phyloP scores from a whole-genome alignment of 257 asterid species.

The Solanum tacnaense region DNA sequence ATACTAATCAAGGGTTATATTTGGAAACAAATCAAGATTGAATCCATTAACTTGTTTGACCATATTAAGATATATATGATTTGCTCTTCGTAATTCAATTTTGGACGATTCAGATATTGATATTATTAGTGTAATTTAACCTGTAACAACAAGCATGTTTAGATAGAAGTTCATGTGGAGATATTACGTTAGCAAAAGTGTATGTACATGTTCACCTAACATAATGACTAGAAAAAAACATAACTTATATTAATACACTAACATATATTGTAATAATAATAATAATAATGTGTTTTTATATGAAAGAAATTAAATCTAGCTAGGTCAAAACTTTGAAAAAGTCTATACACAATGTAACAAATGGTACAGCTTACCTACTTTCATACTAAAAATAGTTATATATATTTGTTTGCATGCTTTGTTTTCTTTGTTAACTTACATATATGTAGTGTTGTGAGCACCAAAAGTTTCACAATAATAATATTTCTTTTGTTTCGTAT shows the following conservation, averaged over 20 bases:
- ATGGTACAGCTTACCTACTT: neutral
- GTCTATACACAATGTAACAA: neutral
- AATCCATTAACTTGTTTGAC: neutral
- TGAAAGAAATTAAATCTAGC: neutral
- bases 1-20: neutral
- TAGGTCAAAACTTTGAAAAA: neutral
- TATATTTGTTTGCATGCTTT: neutral
- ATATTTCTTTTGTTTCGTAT: neutral
- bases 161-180: neutral
- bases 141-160: neutral
- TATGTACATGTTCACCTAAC: neutral
- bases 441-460: neutral
- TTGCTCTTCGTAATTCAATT: neutral
- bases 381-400: neutral
- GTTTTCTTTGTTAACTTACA: neutral
- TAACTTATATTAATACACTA: neutral
- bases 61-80: neutral
- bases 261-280: neutral
- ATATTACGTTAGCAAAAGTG: neutral
- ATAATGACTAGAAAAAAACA: neutral
- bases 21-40: neutral
- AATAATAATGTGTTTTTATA: neutral
- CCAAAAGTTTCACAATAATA: neutral
- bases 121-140: neutral
- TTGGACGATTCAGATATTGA: no score